phyloP scores from a whole-genome alignment of 495 filamentous ascomycete genomes.

The Cercophora samala region DNA sequence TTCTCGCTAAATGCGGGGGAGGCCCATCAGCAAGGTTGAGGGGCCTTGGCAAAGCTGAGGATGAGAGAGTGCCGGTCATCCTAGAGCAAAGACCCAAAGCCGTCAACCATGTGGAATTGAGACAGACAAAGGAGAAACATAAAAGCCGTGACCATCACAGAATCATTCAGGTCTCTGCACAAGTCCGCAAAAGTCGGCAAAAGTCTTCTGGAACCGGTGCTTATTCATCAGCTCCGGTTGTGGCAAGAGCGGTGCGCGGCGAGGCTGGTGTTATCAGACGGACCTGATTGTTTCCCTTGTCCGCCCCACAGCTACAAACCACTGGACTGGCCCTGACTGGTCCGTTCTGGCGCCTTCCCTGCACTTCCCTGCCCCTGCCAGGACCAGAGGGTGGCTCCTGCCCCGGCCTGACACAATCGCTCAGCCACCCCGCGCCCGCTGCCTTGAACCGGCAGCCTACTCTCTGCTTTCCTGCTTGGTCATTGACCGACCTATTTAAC shows the following conservation, averaged over 20 bases:
- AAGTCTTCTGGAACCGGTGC: neutral
- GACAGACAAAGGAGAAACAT: neutral
- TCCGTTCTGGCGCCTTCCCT: conserved; percentile 32
- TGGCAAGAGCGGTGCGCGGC: conserved; percentile 15
- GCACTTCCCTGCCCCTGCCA: conserved; percentile 28
- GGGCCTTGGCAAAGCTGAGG: neutral
- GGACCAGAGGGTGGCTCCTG: conserved; percentile 34
- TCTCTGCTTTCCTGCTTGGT: conserved; percentile 27
- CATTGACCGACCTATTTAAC: conserved; percentile 26
- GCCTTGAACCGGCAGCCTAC: conserved; percentile 31
- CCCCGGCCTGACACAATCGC: conserved; percentile 35
- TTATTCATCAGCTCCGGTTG: conserved; percentile 16
- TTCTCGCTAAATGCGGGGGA: conserved; percentile 14
- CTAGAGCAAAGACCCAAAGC: neutral
- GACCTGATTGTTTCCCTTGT: conserved; percentile 1
- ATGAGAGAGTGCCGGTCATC: neutral
- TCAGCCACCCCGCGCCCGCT: conserved; percentile 30
- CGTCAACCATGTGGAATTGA: neutral
- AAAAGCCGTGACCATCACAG: neutral
- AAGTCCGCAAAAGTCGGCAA: neutral
- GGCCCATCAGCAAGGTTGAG: conserved; percentile 4
- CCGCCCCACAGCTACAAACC: conserved; percentile 35
- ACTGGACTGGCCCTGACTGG: conserved; percentile 28
- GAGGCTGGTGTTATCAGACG: conserved; percentile 11
- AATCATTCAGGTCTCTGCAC: neutral